Base-by-base conservation (phyloP, 768 basidiomycete species). In the Collybiopsis luxurians region DNA sequence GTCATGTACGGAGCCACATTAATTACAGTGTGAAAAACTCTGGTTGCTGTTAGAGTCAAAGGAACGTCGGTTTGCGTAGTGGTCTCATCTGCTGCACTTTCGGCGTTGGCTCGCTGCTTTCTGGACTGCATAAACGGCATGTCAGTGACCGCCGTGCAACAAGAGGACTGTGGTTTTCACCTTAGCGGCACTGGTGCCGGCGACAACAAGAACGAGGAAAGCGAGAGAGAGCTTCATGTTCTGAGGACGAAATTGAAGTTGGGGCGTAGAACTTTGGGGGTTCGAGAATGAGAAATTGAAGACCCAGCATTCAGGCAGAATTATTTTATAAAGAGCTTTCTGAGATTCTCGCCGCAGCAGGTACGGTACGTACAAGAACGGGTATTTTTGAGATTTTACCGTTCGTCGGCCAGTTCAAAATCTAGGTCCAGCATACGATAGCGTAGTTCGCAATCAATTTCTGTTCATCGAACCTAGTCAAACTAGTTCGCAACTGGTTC, bases 1-100 rank as follows among this genome's bases (percentile, higher is more conserved):
- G 70, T 61, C 42, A 73, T 56, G 57, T 59, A 73, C 2, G 72
- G 72, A 2, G 68, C 56, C 21, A 65, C 53, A 27, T 65, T 40
- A 28, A 71, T 57, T 15, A 71, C 51, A 1, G 63, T 67, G 43
- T 69, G 61, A 40, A 61, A 69, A 9, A 70, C 60, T 21, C 56
- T 58, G 21, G 61, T 57, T 10, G 64, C 69, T 1, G 69, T 70
- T 27, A 69, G 60, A 4, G 67, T 63, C 15, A 43, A 50, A 3
- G 53, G 53, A 17, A 1, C 51, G 23, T 34, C 38, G 36, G 51
- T 53, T 28, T 49, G 50, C 15, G n/a, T 39, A 23, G 13, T 46
- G 19, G 48, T 49, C 31, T 49, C 28, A 21, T 26, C 48, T 12
- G 31, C 30, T n/a, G 11, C 48, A 46, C 47, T 36, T 42, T 62